Percentiles rank a stretch among this genome's conserved stretches.
phyloP scores from a whole-genome alignment of 2,329 filamentous ascomycete genomes.

The Epichloe brachyelytri region DNA sequence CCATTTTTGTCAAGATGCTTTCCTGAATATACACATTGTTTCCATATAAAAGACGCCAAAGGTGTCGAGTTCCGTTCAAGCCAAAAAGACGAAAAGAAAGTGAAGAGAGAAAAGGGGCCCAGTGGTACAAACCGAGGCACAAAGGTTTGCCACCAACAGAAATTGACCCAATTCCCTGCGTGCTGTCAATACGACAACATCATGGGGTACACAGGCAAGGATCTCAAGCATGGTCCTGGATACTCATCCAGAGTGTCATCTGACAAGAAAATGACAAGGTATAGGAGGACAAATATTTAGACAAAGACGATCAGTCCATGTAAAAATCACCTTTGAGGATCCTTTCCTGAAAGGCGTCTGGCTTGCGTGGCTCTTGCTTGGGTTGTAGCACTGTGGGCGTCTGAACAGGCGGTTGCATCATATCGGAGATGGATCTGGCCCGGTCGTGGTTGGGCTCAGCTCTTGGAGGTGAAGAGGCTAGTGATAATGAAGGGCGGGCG shows the following conservation, averaged over 20 bases:
- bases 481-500: constrained; percentile 43
- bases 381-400: constrained; percentile 31
- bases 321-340: constrained; percentile 97
- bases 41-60: background rate
- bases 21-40: background rate
- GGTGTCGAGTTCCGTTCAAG: background rate
- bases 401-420: constrained; percentile 43
- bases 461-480: constrained; percentile 32
- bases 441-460: constrained; percentile 42
- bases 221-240: background rate
- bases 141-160: background rate
- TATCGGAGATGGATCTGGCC: constrained; percentile 56
- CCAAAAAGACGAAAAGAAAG: background rate
- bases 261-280: background rate
- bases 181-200: background rate
- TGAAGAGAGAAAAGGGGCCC: background rate
- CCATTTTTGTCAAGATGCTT: background rate
- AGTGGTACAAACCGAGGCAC: background rate
- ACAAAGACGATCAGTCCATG: constrained; percentile 56
- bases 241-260: background rate
- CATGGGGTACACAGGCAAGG: background rate
- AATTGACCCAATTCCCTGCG: too few relatives aligned
- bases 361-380: constrained; percentile 49
- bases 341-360: constrained; percentile 90
- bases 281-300: background rate